A percentile compares a stretch with the other conserved stretches of the same genome.
Conservation (phyloP, 139 green algal species). For the Pseudopediastrum boryanum region DNA sequence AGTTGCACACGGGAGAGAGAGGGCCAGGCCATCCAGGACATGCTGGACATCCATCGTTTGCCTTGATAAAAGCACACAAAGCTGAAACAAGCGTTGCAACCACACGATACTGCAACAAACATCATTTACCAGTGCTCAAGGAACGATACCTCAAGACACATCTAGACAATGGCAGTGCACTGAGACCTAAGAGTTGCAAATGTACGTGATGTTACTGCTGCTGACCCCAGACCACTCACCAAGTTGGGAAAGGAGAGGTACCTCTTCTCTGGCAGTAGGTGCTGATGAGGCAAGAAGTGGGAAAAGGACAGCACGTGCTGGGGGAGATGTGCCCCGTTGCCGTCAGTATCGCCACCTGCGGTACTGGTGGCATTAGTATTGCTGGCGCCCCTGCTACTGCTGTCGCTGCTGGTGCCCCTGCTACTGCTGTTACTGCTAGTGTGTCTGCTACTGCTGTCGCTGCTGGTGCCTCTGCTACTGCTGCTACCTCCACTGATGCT, state of each 20-base stretch:
- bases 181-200: too few relatives aligned
- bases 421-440: neutral
- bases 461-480: neutral
- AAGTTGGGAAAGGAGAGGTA: slow-evolving; percentile 81
- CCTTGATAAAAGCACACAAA: too few relatives aligned
- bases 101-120: too few relatives aligned
- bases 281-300: slow-evolving; percentile 75
- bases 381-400: neutral
- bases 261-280: slow-evolving; percentile 84
- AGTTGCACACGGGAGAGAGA: too few relatives aligned
- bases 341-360: neutral
- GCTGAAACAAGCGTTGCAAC: too few relatives aligned
- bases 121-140: too few relatives aligned
- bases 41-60: too few relatives aligned
- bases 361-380: neutral
- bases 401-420: neutral
- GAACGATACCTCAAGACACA: too few relatives aligned
- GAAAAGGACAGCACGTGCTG: slow-evolving; percentile 66
- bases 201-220: too few relatives aligned
- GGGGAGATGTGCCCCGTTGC: neutral
- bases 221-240: too few relatives aligned
- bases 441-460: neutral
- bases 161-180: too few relatives aligned
- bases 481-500: neutral
- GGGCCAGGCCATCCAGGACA: too few relatives aligned